phyloP scores from a whole-genome alignment of 345 rosid species.

The Camelina hispida region DNA sequence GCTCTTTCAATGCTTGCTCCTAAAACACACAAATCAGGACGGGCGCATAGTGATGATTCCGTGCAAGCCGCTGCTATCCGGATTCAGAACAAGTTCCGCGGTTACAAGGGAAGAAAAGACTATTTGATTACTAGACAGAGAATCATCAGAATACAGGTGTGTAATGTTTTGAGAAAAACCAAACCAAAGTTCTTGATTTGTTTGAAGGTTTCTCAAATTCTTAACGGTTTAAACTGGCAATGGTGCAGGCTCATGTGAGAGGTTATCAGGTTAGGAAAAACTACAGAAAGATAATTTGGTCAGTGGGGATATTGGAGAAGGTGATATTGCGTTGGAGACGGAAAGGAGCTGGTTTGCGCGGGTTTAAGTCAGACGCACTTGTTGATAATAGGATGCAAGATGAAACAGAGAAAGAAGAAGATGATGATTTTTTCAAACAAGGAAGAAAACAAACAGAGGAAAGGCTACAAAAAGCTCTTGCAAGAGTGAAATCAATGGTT shows the following conservation, averaged over 20 bases:
- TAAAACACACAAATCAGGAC: conserved; percentile 54
- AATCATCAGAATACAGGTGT: conserved; percentile 89
- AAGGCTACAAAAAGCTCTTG: conserved; percentile 77
- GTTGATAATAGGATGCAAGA: conserved; percentile 48
- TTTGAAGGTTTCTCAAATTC: not conserved
- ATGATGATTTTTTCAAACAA: conserved; percentile 79
- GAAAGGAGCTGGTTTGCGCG: conserved; percentile 87
- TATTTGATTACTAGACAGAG: conserved; percentile 72
- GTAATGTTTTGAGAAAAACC: conserved; percentile 11
- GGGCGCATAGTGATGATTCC: conserved; percentile 61
- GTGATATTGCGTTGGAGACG: conserved; percentile 95
- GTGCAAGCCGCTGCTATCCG: conserved; percentile 78
- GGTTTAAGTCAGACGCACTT: conserved; percentile 71
- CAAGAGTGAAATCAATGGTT: conserved; percentile 91
- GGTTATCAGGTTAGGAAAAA: conserved; percentile 91
- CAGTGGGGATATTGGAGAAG: conserved; percentile 91
- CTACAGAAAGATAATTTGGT: conserved; percentile 81
- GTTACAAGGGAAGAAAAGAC: conserved; percentile 91
- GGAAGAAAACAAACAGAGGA: conserved; percentile 91
- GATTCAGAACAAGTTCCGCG: conserved; percentile 87
- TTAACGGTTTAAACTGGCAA: conserved; percentile 22
- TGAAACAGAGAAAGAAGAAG: conserved; percentile 64
- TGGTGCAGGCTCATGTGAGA: conserved; percentile 86
- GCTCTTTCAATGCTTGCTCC: conserved; percentile 73
- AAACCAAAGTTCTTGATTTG: conserved; percentile 9